Percentiles rank a stretch among this genome's conserved stretches.
These are phyloP conservation scores for Lepidium didymum DNA, from an alignment of 345 rosid species.

Conservation along the genomic window DNA sequence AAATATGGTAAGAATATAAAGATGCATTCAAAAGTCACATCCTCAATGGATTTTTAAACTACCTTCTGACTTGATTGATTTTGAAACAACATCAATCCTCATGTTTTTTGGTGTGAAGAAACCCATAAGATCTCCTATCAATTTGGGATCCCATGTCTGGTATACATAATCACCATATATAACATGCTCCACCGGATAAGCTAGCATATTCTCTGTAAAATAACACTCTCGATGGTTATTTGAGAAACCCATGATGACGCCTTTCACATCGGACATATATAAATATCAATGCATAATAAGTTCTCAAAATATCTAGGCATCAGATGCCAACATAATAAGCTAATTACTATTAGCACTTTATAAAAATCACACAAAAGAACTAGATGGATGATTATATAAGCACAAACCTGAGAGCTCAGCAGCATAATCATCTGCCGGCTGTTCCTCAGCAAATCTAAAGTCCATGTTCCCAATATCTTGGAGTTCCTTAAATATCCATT, in stretches of 20 bases:
- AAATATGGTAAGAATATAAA: not conserved
- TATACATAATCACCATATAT: slow-evolving; percentile 77
- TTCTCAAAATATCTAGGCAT: not conserved
- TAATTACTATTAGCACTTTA: not conserved
- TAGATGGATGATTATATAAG: slow-evolving; percentile 6
- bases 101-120: slow-evolving; percentile 79
- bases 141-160: slow-evolving; percentile 81
- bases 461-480: slow-evolving; percentile 94
- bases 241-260: not conserved
- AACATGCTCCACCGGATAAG: slow-evolving; percentile 79
- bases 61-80: slow-evolving; percentile 65
- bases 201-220: slow-evolving; percentile 71
- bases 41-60: not conserved
- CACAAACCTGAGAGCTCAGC: slow-evolving; percentile 82
- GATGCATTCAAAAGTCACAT: not conserved
- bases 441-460: slow-evolving; percentile 89
- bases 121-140: slow-evolving; percentile 49
- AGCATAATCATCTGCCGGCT: slow-evolving; percentile 96
- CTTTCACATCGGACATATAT: not conserved
- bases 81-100: slow-evolving; percentile 93
- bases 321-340: slow-evolving; percentile 3
- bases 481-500: slow-evolving; percentile 97
- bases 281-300: slow-evolving; percentile 3
- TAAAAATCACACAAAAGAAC: not conserved
- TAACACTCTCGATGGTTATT: not conserved